These are phyloP conservation scores for Fraxinus greggii DNA, from an alignment of 305 asterid genomes.

Conservation along the genomic window DNA sequence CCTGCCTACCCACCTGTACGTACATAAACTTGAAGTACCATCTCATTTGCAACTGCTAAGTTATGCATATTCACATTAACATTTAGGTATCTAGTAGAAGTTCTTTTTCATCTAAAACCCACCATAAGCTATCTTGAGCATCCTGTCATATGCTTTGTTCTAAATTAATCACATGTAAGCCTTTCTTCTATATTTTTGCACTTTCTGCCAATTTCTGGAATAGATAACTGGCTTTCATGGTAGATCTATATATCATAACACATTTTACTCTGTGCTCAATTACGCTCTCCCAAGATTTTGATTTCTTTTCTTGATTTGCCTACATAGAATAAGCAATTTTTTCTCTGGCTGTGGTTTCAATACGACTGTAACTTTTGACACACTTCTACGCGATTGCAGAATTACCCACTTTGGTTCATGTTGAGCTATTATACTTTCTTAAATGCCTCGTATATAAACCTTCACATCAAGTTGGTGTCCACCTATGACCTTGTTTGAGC, in stretches of 20 bases:
- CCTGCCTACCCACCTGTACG: no score
- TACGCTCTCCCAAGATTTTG: neutral
- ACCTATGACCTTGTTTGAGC: neutral
- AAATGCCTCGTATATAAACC: neutral
- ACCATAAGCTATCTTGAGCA: no score
- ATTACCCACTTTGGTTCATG: neutral
- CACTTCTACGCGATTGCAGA: neutral
- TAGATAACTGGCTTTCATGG: neutral
- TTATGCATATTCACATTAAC: no score
- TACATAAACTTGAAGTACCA: no score
- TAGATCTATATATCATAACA: neutral
- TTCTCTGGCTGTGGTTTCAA: neutral
- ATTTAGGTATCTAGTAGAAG: no score
- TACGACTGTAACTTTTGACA: neutral
- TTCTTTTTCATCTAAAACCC: no score
- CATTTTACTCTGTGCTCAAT: neutral
- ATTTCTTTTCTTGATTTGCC: neutral
- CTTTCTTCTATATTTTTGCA: neutral
- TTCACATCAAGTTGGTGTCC: neutral
- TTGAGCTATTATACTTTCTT: no score
- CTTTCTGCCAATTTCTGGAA: neutral
- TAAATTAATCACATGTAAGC: neutral
- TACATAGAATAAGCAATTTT: neutral
- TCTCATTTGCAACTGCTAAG: no score
- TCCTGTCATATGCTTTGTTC: neutral